Base-by-base conservation (phyloP, 768 basidiomycete genomes). In the Rhodotorula paludigena region DNA sequence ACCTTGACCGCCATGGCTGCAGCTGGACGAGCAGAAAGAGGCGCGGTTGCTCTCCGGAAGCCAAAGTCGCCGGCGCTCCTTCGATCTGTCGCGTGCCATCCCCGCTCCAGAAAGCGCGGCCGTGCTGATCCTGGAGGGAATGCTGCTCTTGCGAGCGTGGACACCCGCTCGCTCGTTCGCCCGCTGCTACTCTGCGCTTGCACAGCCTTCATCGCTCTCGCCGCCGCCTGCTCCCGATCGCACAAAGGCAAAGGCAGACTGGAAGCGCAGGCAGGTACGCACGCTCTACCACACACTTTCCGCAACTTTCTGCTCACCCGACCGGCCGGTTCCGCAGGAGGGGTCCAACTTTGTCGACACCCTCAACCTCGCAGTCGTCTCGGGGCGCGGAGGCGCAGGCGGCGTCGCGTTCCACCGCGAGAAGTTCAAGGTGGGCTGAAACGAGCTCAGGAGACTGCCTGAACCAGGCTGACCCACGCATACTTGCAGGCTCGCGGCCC, bases 391-490 rank as follows among this genome's bases (percentile, higher is more conserved):
- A 28, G 94, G 94, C 0, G 82, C 90, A 63, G 94, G 94, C 32
- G 90, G 92, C 69, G 90, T 88, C 32, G 92, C 94, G 10, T 96
- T 97, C 74, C 88, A 92, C 75, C 86, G 90, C 64, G 91, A 94
- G 79, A 90, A 90, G 76, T 91, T 84, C 78, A 85, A 85, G 63
- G 84, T 87, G 2, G 84, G 85, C 68, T 90, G 91, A 15, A 51
- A 18, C n/a, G 20, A 8, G 0, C 16, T 16, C 5, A 3, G 18
- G 7, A 4, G 2, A 2, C 18, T 15, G 9, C 25, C 18, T 2
- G 39, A 33, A n/a, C 20, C 14, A 21, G 0, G 28, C 23, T 23
- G 18, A 18, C n/a, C 20, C 14, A 14, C 38, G 0, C 14, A 33
- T n/a, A 28, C 52, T 14, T 35, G 20, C 56, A 70, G 63, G 66